Evolutionary conservation across 768 basidiomycete species (phyloP), one percentile per base, ranked within the genome.

Genomic region (Russula brevipes): DNA sequence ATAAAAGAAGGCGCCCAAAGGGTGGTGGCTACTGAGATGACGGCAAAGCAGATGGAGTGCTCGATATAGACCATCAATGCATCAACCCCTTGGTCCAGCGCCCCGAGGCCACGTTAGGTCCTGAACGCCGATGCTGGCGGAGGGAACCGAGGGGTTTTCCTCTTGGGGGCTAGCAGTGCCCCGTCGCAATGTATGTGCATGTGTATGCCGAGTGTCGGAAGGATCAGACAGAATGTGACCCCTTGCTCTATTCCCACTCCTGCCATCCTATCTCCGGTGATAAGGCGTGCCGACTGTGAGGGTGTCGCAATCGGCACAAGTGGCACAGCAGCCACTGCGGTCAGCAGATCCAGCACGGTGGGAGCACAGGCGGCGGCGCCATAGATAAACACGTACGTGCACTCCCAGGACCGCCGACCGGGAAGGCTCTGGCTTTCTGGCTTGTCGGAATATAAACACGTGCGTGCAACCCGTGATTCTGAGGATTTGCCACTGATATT

Each of bases 11-110:
- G 19, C 12, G 24, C 9, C 4, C 5, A 11, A 4, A 11, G 10
- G 51, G 9, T 12, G 51, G 35, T 38, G n/a, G 35, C 38, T 14
- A 17, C 24, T 17, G 4, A 10, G 51, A 63, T 62, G 55, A 57
- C 42, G 54, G 51, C 54, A 53, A 33, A 39, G 44, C 16, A 47
- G 62, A 53, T 63, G 62, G 38, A 31, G 44, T 19, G 14, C 64
- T 57, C 64, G 61, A 65, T 65, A 65, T 65, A 12, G 63, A 19
- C 36, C 42, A 61, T 61, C n/a, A n/a, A n/a, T n/a, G n/a, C n/a
- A n/a, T n/a, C 53, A 24, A 19, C n/a, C 58, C 59, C 54, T 52
- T 41, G 42, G 53, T 42, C 59, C 38, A 17, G 19, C 8, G 47
- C 38, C 14, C 38, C 53, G 24, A 44, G 39, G 24, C 53, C 45